Percentiles rank a stretch among this genome's conserved stretches.
These are phyloP conservation scores for Tricholoma sp. DNA, from an alignment of 768 basidiomycete species.

Conservation along the genomic window DNA sequence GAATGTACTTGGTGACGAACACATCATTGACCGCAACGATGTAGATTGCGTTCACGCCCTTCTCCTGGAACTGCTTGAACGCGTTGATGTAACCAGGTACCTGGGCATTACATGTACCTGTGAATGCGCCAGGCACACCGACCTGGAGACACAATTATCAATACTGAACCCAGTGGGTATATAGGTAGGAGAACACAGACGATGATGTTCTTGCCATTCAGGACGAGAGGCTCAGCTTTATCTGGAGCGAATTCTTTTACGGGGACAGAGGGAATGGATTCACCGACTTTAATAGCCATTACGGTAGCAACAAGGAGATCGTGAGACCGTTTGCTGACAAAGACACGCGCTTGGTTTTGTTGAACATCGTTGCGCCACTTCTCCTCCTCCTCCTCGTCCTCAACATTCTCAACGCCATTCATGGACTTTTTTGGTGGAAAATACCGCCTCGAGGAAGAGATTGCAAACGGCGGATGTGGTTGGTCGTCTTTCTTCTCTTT, in stretches of 20 bases:
- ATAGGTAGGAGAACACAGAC: slow-evolving; percentile 30
- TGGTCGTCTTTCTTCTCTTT: slow-evolving; percentile 17
- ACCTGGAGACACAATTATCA: slow-evolving; percentile 33
- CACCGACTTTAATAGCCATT: slow-evolving; percentile 46
- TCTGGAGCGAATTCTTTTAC: slow-evolving; percentile 60
- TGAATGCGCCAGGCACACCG: slow-evolving; percentile 75
- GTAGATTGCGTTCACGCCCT: slow-evolving; percentile 68
- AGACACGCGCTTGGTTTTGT: slow-evolving; percentile 19
- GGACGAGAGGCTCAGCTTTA: slow-evolving; percentile 33
- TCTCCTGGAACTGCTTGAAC: slow-evolving; percentile 68
- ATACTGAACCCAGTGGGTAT: not conserved
- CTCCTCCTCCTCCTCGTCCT: not conserved
- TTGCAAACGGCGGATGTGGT: slow-evolving; percentile 80
- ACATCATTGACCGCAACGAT: slow-evolving; percentile 77
- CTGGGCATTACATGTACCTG: slow-evolving; percentile 63
- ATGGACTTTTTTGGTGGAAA: slow-evolving; percentile 62
- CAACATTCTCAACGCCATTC: slow-evolving; percentile 1
- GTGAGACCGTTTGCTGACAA: slow-evolving; percentile 13
- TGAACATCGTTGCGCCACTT: no score
- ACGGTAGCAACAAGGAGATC: no score
- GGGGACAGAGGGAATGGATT: slow-evolving; percentile 39
- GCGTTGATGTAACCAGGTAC: slow-evolving; percentile 59
- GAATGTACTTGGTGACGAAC: slow-evolving; percentile 56
- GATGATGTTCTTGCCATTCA: slow-evolving; percentile 60
- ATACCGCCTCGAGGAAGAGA: slow-evolving; percentile 74